phyloP scores from a whole-genome alignment of 805 yeast genomes.

The Candida vartiovaarae region DNA sequence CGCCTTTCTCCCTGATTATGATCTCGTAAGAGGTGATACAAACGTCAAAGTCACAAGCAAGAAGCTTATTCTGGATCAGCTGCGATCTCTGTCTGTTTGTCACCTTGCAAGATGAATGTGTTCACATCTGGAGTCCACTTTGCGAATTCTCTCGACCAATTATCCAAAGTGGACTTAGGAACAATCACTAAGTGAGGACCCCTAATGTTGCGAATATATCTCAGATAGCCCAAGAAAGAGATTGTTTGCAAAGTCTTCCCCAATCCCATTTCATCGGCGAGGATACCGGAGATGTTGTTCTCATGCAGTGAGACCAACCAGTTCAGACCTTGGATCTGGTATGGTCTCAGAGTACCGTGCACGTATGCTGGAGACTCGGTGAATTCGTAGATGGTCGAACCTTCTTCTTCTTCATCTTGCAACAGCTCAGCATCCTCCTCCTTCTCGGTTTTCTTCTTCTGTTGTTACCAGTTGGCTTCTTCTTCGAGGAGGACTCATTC shows the following conservation, averaged over 20 bases:
- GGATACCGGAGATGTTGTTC: conserved; percentile 64
- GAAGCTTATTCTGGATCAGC: conserved; percentile 41
- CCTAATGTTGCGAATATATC: conserved; percentile 48
- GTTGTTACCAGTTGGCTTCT: conserved; percentile 24
- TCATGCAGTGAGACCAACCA: conserved; percentile 68
- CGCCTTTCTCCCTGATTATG: conserved; percentile 68
- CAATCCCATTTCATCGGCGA: conserved; percentile 84
- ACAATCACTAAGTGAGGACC: conserved; percentile 76
- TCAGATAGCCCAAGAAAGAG: conserved; percentile 57
- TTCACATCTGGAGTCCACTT: conserved; percentile 78
- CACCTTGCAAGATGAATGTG: conserved; percentile 67
- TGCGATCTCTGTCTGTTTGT: conserved; percentile 58
- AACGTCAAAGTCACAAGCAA: conserved; percentile 65
- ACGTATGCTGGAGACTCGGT: conserved; percentile 79
- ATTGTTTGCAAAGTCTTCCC: conserved; percentile 81
- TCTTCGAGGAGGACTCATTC: conserved; percentile 17
- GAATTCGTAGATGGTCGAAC: conserved; percentile 47
- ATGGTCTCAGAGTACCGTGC: conserved; percentile 58
- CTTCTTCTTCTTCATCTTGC: conserved; percentile 43
- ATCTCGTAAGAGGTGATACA: conserved; percentile 60
- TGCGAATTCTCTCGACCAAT: conserved; percentile 72
- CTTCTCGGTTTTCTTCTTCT: conserved; percentile 63
- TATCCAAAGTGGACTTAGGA: conserved; percentile 75
- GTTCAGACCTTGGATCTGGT: conserved; percentile 75
- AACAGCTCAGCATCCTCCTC: conserved; percentile 76